Conservation (phyloP, 495 filamentous ascomycete species). For the Polyplosphaeria fusca region DNA sequence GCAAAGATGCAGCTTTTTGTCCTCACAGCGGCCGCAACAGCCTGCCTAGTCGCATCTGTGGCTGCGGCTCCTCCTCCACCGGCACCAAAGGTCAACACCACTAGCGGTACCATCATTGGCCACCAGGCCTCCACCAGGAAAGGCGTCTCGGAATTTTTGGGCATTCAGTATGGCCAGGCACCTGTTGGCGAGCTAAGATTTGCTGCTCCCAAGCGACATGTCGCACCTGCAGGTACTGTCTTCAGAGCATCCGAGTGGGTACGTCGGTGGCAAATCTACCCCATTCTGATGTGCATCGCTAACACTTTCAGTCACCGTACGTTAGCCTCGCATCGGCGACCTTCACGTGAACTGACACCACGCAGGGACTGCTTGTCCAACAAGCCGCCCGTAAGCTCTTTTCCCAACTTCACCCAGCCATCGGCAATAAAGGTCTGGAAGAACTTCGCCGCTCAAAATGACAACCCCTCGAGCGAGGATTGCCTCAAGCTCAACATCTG, state of each 20-base stretch:
- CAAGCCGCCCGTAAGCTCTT: conserved; percentile 13
- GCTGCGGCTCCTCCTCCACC: neutral
- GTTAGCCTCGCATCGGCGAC: neutral
- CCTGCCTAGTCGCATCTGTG: neutral
- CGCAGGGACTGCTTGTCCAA: conserved; percentile 32
- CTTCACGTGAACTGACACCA: neutral
- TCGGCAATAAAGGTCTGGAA: conserved; percentile 26
- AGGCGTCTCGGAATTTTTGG: conserved; percentile 50
- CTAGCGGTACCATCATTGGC: conserved; percentile 46
- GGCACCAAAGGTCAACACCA: conserved; percentile 8
- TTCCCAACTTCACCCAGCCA: conserved; percentile 15
- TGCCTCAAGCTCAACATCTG: conserved; percentile 51
- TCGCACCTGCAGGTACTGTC: conserved; percentile 26
- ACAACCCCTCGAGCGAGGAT: conserved; percentile 43
- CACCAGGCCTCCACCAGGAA: conserved; percentile 43
- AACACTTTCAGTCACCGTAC: neutral
- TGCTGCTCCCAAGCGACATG: conserved; percentile 39
- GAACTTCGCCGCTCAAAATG: conserved; percentile 32
- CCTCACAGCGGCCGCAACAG: neutral
- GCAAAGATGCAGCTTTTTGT: neutral
- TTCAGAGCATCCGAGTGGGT: neutral
- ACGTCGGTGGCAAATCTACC: neutral
- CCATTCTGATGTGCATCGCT: neutral
- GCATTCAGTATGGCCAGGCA: conserved; percentile 49
- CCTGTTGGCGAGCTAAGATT: conserved; percentile 50